phyloP scores from a whole-genome alignment of 192 early-diverging fungal species.

The Phlyctochytrium arcticum region DNA sequence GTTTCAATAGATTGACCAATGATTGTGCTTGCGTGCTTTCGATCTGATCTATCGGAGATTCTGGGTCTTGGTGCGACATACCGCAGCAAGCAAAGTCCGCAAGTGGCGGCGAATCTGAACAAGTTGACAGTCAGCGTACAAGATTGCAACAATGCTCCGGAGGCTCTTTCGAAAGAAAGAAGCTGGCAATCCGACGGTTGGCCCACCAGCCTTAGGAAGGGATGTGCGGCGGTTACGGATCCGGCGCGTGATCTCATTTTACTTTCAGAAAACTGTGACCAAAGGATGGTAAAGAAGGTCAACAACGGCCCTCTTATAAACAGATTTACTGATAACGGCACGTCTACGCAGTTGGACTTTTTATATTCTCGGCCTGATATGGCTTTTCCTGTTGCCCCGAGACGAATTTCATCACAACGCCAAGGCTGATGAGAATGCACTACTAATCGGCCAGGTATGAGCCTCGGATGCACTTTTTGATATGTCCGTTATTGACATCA shows the following conservation, averaged over 20 bases:
- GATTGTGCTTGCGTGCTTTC: too few species aligned
- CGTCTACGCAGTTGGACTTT: conserved; percentile 26
- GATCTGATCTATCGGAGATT: too few species aligned
- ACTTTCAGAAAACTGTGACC: conserved; percentile 3
- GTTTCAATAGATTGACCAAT: too few species aligned
- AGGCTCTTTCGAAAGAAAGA: too few species aligned
- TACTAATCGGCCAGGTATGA: conserved; percentile 41
- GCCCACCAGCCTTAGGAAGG: neutral
- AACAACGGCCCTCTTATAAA: too few species aligned
- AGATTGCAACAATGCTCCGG: too few species aligned
- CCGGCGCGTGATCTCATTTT: neutral
- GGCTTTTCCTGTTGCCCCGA: conserved; percentile 27
- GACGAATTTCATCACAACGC: conserved; percentile 26
- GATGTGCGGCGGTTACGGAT: neutral
- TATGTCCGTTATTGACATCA: neutral
- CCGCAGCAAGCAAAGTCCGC: too few species aligned
- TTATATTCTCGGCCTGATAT: conserved; percentile 25
- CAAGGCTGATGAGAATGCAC: conserved; percentile 41
- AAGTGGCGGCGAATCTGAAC: too few species aligned
- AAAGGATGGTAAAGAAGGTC: too few species aligned
- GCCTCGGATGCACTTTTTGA: neutral
- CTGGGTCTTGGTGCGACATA: too few species aligned
- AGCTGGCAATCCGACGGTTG: too few species aligned
- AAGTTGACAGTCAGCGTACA: too few species aligned
- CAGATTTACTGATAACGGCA: neutral